Evolutionary conservation across 164 flowering plant species (phyloP), one percentile per base, ranked within the genome.

Genomic region (Piper betle): DNA sequence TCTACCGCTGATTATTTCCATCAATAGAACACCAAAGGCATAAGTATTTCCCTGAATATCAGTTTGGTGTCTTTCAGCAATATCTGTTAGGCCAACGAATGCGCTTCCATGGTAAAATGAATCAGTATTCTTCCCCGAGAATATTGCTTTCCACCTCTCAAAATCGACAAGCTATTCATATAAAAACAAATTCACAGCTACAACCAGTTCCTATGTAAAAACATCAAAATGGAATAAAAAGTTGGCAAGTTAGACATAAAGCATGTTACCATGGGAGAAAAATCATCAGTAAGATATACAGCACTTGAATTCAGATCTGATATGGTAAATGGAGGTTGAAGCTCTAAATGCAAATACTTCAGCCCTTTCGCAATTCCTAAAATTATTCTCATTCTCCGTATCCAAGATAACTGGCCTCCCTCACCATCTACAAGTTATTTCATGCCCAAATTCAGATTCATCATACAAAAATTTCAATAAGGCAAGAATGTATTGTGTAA

Each of bases 311-410:
- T 86, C 64, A 91, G 58, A 72, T 87, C 87, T 10, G 89, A 86
- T 61, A 87, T 71, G 0, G 87, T 83, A 71, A 85, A 87, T 55
- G 93, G 83, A 8, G 96, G 89, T 55, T 78, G 78, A 62, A 90
- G 76, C 73, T 93, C 98, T 10, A 84, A 67, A 65, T 93, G 98
- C 69, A 93, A 83, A 73, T 93, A 93, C 58, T 74, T 90, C 37
- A 93, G 76, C 50, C 97, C 97, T 42, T 80, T 82, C 33, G 92
- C 96, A 70, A 90, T 81, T 73, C 97, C 98, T 52, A 89, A 60
- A 55, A 78, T 64, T 64, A 93, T 87, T 64, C 80, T 86, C 96
- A 93, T 93, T 9, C 98, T 90, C 66, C 88, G 70, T 39, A 82
- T 75, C 98, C 98, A 93, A 16, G 95, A 82, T 60, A 88, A 65